Base-by-base conservation (phyloP, 306 rosid genomes). In the Begonia masoniana region DNA sequence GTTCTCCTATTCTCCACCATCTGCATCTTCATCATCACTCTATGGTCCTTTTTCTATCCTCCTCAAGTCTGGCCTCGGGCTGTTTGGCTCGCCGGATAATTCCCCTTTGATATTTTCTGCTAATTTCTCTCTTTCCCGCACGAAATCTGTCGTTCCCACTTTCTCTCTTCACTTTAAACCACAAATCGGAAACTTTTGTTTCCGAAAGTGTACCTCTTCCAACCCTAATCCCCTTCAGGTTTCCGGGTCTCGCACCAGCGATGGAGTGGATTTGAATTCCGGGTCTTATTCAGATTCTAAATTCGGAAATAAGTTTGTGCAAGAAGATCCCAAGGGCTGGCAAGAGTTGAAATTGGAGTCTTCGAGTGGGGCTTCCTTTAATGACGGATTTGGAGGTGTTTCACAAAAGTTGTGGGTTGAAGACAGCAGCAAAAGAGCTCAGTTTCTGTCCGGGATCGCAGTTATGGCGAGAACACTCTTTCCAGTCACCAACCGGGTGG, bases 21-120 rank as follows among this genome's bases (percentile, higher is more conserved):
- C 91, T 2, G 75, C 65, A 65, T 76, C 95, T 41, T 76, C 82
- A 64, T 60, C 76, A 35, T 87, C 88, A 64, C 59, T 71, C 49
- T 7, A 78, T 31, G 9, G 66, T 19, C 92, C 94, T 10, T 63
- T 82, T 58, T 80, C 94, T 56, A 71, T 89, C 47, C 78, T 87
- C 53, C 80, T 89, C 14, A 89, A 82, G 68, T 89, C 94, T 16
- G 97, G 97, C 46, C 69, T 89, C 10, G 95, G 95, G 50, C 43
- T 76, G 9, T 74, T 76, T 47, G 97, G 97, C 63, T 82, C 91
- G 15, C 85, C 96, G 0, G 49, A 52, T 13, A 43, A 59, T 67
- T 91, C 97, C 39, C 95, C 96, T 68, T 87, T 91, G 19, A 54
- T 81, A 45, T 91, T 91, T 67, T 85, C 81, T 2, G 80, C 83